Base-by-base conservation (phyloP, 1,284 basidiomycete species). In the Albatrellus sp. region DNA sequence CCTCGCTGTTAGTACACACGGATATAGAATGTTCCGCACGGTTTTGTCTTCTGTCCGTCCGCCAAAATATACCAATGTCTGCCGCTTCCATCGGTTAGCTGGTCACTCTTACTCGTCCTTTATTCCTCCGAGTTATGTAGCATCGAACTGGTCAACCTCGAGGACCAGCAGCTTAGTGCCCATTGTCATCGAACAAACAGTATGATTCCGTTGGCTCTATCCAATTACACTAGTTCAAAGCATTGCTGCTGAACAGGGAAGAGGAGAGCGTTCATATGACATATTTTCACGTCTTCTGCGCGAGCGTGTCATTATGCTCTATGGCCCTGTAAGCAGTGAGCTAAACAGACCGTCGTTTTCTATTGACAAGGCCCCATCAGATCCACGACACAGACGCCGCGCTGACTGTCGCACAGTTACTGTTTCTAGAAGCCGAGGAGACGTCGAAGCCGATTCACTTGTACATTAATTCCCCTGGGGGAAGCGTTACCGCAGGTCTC, bases 401-500 rank as follows among this genome's bases (percentile, higher is more conserved):
- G 1, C 69, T 93, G 45, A 71, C 82, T 32, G 90, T 94, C 5
- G 88, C 91, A 0, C 91, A 94, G 57, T 68, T 96, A 2, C 77
- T 96, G 34, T 96, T 93, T 61, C 73, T 96, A 43, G 92, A 96
- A 66, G 91, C 92, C 0, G 91, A 94, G 62, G 89, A 93, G 53
- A 79, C 89, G 0, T 78, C 80, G 12, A 89, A 90, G 57, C 92
- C 91, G 2, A 93, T 96, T 47, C 88, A 92, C 56, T 66, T 96
- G 16, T 94, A 93, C 64, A 92, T 94, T 56, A 96, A 94, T 64
- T 91, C 89, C 5, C 91, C 92, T 0, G 91, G 91, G 3, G 92
- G 92, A 31, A 89, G 85, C 55, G 91, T 96, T 35, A 93, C 91
- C 0, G 89, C 90, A 34, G 92, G 91, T 13, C 66, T 96, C 43